Evolutionary conservation across 495 filamentous ascomycete species (phyloP).

Genomic region (Penicillium coprophilum): DNA sequence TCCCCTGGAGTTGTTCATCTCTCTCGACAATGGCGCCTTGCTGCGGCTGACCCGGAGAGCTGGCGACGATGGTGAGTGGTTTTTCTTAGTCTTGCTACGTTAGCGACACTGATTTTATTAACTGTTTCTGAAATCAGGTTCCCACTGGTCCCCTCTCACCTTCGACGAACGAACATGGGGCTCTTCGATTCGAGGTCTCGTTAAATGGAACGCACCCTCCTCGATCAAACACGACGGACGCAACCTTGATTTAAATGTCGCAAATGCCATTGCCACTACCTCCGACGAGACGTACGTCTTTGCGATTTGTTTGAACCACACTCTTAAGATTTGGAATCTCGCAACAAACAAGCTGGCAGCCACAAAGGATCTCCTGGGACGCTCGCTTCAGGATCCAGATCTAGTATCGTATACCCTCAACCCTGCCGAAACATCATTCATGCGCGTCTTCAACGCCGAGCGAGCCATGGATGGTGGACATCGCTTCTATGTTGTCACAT

Average conservation of each 20-base stretch:
- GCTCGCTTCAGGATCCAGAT: constrained; percentile 54
- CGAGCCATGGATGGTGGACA: constrained; percentile 55
- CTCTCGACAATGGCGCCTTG: constrained; percentile 79
- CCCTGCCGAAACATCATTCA: constrained; percentile 66
- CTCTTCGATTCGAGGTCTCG: constrained; percentile 65
- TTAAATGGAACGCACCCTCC: constrained; percentile 66
- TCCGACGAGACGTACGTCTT: constrained; percentile 71
- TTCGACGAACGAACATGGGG: constrained; percentile 80
- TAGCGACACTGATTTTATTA: neutral
- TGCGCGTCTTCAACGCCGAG: constrained; percentile 65
- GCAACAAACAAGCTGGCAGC: constrained; percentile 68
- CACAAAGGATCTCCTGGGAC: constrained; percentile 68
- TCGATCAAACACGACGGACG: constrained; percentile 63
- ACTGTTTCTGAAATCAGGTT: constrained; percentile 36
- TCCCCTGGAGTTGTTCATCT: constrained; percentile 70
- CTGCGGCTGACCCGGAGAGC: constrained; percentile 67
- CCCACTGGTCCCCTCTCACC: constrained; percentile 72
- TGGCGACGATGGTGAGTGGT: constrained; percentile 61
- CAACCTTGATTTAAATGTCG: constrained; percentile 63
- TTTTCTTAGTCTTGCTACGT: constrained; percentile 11
- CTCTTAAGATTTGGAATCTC: constrained; percentile 82
- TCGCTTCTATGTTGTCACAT: constrained; percentile 74
- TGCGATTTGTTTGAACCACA: constrained; percentile 83
- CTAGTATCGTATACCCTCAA: constrained; percentile 69
- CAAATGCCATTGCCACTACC: constrained; percentile 62